Conservation (phyloP, 106 monocot genomes). For the Dendrobium officinale region DNA sequence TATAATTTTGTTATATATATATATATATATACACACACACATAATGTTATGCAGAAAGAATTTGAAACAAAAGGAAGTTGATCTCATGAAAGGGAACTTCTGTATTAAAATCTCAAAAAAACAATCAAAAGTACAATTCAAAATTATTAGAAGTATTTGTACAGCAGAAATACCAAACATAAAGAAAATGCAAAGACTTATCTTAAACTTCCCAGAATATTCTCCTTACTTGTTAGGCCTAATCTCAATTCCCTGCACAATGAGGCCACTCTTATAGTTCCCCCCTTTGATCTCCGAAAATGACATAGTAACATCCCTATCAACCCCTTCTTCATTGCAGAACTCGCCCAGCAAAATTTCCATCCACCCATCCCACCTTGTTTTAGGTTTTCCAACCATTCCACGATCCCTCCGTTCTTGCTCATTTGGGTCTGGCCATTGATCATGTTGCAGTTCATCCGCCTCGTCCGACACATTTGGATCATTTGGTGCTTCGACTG, state of each 20-base stretch:
- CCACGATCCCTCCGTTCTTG: neutral
- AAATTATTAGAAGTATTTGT: neutral
- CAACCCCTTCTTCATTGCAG: slow-evolving; percentile 27
- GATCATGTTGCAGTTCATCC: neutral
- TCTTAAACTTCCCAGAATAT: too few species aligned
- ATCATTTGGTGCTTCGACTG: neutral
- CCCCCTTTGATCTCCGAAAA: slow-evolving; percentile 24
- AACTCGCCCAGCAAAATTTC: slow-evolving; percentile 55
- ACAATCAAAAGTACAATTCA: neutral
- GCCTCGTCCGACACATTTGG: neutral
- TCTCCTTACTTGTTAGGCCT: slow-evolving; percentile 24
- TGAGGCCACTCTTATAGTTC: slow-evolving; percentile 41
- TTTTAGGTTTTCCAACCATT: neutral
- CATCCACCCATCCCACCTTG: slow-evolving; percentile 43
- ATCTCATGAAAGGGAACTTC: neutral
- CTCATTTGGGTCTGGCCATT: neutral
- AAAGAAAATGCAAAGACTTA: neutral
- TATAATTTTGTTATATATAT: too few species aligned
- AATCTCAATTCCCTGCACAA: slow-evolving; percentile 47
- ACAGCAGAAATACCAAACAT: neutral
- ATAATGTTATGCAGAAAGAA: too few species aligned
- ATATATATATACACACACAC: too few species aligned
- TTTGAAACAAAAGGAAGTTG: too few species aligned
- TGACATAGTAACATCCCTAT: slow-evolving; percentile 29
- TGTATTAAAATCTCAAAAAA: neutral